Conservation (phyloP, 345 rosid genomes). For the Brassica nigra region DNA sequence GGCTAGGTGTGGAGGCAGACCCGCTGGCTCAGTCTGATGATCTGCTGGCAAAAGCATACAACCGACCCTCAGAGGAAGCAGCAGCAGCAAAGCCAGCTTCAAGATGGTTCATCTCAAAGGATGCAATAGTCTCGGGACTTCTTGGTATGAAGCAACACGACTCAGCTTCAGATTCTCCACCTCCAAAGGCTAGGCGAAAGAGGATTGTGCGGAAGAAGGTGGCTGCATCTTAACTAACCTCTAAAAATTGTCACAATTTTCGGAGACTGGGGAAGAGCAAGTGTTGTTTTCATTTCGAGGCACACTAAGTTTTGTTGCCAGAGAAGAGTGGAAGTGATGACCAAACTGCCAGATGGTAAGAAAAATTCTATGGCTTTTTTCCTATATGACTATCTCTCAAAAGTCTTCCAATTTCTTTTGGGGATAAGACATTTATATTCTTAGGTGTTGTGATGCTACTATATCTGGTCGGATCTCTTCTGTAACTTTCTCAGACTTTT, state of each 20-base stretch:
- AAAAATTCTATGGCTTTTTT: not conserved
- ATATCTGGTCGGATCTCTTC: not conserved
- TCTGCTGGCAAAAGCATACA: slow-evolving; percentile 70
- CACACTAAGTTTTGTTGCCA: not conserved
- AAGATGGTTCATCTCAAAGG: slow-evolving; percentile 83
- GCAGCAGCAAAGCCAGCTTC: slow-evolving; percentile 48
- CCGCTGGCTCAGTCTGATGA: slow-evolving; percentile 73
- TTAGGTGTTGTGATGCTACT: not conserved
- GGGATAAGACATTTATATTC: not conserved
- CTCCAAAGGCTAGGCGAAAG: slow-evolving; percentile 75
- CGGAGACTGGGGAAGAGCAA: slow-evolving; percentile 15
- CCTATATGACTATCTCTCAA: not conserved
- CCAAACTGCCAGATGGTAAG: not conserved
- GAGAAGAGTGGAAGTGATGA: not conserved
- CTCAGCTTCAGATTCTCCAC: slow-evolving; percentile 45
- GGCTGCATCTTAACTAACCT: slow-evolving; percentile 34
- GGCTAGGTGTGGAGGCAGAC: slow-evolving; percentile 90
- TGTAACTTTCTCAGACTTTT: slow-evolving; percentile 8
- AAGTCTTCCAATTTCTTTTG: not conserved
- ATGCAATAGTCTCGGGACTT: slow-evolving; percentile 72
- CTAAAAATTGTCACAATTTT: slow-evolving; percentile 3
- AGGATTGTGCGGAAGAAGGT: slow-evolving; percentile 85
- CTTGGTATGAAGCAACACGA: slow-evolving; percentile 74
- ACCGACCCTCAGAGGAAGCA: slow-evolving; percentile 53
- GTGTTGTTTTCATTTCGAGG: not conserved